Percentiles rank a stretch among this genome's conserved stretches.
phyloP scores from a whole-genome alignment of 1,284 basidiomycete species.

The Fistulinella cinereoalba region DNA sequence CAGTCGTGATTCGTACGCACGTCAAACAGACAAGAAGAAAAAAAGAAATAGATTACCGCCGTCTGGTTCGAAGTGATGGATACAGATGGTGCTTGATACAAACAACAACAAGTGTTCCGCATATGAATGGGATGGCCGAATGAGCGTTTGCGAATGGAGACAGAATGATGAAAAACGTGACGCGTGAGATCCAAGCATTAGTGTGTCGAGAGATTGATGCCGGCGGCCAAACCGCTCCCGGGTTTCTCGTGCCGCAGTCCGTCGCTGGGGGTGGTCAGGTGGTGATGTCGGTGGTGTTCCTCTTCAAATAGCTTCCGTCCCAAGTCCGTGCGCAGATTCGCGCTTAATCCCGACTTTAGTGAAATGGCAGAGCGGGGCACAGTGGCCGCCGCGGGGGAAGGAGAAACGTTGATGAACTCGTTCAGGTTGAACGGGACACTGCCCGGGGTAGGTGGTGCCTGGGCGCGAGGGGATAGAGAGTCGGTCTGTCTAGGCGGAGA shows the following conservation, averaged over 20 bases:
- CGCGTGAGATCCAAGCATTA: constrained; percentile 19
- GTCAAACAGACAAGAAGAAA: too few relatives aligned
- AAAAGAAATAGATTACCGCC: constrained; percentile 31
- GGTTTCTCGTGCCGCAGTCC: constrained; percentile 27
- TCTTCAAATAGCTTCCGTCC: constrained; percentile 71
- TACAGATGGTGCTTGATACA: constrained; percentile 28
- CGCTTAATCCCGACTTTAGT: constrained; percentile 43
- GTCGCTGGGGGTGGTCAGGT: constrained; percentile 18
- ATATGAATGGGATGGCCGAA: constrained; percentile 18
- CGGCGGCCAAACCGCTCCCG: constrained; percentile 25
- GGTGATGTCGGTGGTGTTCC: constrained; percentile 46
- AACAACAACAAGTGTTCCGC: constrained; percentile 31
- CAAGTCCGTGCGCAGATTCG: constrained; percentile 52
- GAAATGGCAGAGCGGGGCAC: constrained; percentile 32
- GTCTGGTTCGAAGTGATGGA: constrained; percentile 4
- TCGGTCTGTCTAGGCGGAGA: constrained; percentile 29
- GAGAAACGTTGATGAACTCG: constrained; percentile 72
- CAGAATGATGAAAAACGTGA: constrained; percentile 17
- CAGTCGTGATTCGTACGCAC: constrained; percentile 32
- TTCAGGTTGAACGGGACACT: constrained; percentile 55
- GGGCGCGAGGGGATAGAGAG: constrained; percentile 11
- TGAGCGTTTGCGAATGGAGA: constrained; percentile 9
- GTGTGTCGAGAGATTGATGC: constrained; percentile 29
- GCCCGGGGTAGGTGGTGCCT: constrained; percentile 42
- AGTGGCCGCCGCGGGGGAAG: constrained; percentile 47